Percentiles rank a stretch among this genome's conserved stretches.
phyloP scores from a whole-genome alignment of 345 rosid genomes.

The Theobroma cacao region DNA sequence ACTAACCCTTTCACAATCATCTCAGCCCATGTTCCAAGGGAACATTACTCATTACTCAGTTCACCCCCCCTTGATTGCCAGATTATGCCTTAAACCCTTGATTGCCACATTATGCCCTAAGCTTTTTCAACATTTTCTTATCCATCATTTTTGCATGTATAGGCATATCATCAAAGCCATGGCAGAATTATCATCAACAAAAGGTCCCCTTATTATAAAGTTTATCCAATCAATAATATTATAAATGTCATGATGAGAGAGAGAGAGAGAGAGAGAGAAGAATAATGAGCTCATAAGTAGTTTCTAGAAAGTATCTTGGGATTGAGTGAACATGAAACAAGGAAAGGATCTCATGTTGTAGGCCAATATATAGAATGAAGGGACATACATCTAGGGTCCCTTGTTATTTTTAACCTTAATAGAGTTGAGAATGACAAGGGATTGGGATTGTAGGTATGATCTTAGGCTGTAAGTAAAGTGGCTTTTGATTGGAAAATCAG shows the following conservation, averaged over 20 bases:
- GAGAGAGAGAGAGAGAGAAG: neutral
- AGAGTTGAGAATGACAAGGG: neutral
- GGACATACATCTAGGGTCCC: neutral
- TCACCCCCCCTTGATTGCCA: constrained; percentile 11
- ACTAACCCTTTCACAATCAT: constrained; percentile 21
- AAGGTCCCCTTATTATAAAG: too few relatives aligned
- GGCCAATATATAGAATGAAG: too few relatives aligned
- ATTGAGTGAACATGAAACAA: neutral
- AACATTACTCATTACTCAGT: constrained; percentile 8
- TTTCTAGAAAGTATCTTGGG: neutral
- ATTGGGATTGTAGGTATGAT: neutral
- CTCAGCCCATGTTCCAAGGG: constrained; percentile 20
- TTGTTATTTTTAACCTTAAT: neutral
- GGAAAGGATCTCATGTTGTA: neutral
- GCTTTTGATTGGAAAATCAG: neutral
- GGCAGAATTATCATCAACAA: neutral
- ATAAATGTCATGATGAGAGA: neutral
- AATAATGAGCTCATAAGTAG: neutral
- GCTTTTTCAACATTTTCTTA: neutral
- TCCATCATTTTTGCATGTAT: neutral
- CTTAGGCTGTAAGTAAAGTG: neutral
- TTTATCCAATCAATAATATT: constrained; percentile 19
- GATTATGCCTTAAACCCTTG: constrained; percentile 6
- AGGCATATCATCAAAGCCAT: neutral
- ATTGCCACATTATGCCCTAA: constrained; percentile 22